Evolutionary conservation across 1,139 yeast species (phyloP), one percentile per base, ranked within the genome.

Genomic region (Hyphopichia wangnamkhiaoensis): DNA sequence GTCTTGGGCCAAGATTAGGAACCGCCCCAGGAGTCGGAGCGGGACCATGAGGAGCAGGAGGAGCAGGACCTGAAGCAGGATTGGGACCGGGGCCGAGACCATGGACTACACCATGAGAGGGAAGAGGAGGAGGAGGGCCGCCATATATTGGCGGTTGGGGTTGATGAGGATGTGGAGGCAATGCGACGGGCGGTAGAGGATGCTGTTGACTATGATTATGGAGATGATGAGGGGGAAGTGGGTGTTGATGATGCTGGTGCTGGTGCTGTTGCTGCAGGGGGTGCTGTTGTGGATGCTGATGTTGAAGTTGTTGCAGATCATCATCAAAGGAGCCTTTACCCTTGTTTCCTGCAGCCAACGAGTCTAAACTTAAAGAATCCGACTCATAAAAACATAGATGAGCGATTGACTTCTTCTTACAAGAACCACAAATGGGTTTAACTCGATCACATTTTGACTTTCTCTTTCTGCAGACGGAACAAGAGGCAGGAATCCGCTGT

Each of bases 361-460:
- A 9, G 14, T 26, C 29, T n/a, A 26, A 9, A 6, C 9, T 5
- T n/a, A 26, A 6, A 5, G 15, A 14, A 12, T 49, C 63, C 40
- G 75, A 80, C 52, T 83, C 79, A 54, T 82, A 85, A 45, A 71
- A 80, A 48, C 94, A 85, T 27, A 84, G 62, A 58, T 84, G 90
- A 20, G 85, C 84, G 18, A 84, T 84, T 13, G 88, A 85, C 39
- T 84, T 83, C 61, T 80, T 80, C 38, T 76, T 73, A 65, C 94
- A 85, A 37, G 83, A 76, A 5, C 85, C 79, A 62, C 94, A 85
- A 29, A 82, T 80, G 1, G 94, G 94, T 50, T 75, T 72, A 31
- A 69, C 71, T 48, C 84, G 68, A 53, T 82, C 88, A 69, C 89
- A 82, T 52, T 61, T 63, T 35, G 71, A 63, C 50, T 72, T 72